Base-by-base conservation (phyloP, 2,329 filamentous ascomycete species). In the Madurella mycetomatis region DNA sequence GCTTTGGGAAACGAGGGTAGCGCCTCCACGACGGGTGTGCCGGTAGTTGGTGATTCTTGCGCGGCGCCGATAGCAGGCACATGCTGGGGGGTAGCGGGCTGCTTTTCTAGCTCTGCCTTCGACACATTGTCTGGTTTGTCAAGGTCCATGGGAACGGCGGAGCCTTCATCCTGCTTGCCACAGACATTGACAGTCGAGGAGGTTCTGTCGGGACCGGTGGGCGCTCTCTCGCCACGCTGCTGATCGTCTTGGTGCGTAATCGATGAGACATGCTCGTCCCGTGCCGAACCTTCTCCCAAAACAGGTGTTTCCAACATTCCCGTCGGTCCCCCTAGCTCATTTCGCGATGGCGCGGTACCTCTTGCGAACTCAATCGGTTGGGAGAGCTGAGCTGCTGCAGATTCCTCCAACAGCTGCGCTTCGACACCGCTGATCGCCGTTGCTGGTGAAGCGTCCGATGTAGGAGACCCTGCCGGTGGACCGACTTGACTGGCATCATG, bases 381-480 rank as follows among this genome's bases (percentile, higher is more conserved):
- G 16, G 56, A 51, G 9, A 59, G 41, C 42, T 61, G 51, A 25
- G 63, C 51, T 53, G 70, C 61, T 31, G 70, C 67, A 7, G 72
- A 74, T 60, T 76, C 78, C 59, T 72, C 73, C 42, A 75, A 66
- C 55, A 73, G 68, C 60, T 74, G 77, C 18, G 73, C 73, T 59
- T 81, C 76, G 2, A 73, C 73, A 16, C 66, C 62, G n/a, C 65
- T 65, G 18, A 67, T 58, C 4, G 65, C 61, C 2, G 66, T 60
- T 4, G 42, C 50, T 7, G 56, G 16, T 3, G 50, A 42, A 9
- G 51, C 57, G 4, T 57, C 53, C 62, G 66, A 53, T 17, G n/a
- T 31, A 4, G 52, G 43, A 37, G 47, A 17, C 9, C n/a, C 19
- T 13, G 17, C 19, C 1, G 41, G n/a, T 12, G 41, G n/a, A 30